These are phyloP conservation scores for Sorghum bicolor DNA, from an alignment of 176 grass and related monocot species.

Conservation along the genomic window Sorghum_bicolor_NCBIv3 NC_012870.2:23744501-23745000, in stretches of 20 bases:
- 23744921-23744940: neutral
- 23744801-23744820: neutral
- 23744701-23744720: neutral
- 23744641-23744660: conserved; percentile 1
- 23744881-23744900: conserved; percentile 1
- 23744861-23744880: conserved; percentile 22
- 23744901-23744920: neutral
- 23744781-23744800: conserved; percentile 13
- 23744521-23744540: neutral
- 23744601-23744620: neutral
- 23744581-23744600: neutral
- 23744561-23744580: neutral
- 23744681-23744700: neutral
- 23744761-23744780: neutral
- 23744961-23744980: conserved; percentile 1
- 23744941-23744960: neutral
- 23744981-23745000: neutral
- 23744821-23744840: neutral
- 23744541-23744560: neutral
- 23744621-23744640: conserved; percentile 7
- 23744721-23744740: conserved; percentile 14
- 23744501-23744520: neutral
- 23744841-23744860: neutral
- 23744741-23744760: neutral
- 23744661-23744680: neutral